Conservation (phyloP, 306 rosid genomes). For the Spatholobus suberectus region DNA sequence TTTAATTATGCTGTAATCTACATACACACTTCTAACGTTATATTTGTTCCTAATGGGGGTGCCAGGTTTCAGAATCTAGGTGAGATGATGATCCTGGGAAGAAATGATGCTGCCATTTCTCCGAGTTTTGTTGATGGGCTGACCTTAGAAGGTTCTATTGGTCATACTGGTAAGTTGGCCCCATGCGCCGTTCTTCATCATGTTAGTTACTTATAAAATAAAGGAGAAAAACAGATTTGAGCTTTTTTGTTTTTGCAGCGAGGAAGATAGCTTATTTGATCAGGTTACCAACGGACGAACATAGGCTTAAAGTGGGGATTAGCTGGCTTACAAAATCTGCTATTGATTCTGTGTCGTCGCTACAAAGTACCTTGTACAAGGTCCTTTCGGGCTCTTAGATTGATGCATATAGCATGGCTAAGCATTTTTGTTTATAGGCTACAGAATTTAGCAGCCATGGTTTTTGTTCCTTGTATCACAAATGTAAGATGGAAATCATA, state of each 20-base stretch:
- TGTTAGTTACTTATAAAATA: neutral
- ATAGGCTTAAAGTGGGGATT: constrained; percentile 87
- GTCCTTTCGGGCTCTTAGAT: constrained; percentile 64
- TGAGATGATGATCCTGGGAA: constrained; percentile 95
- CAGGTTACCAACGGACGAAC: constrained; percentile 93
- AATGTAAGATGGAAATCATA: too few species aligned
- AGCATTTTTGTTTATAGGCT: too few species aligned
- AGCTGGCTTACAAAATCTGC: constrained; percentile 96
- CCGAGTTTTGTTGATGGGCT: constrained; percentile 94
- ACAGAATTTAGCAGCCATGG: too few species aligned
- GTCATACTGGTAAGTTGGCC: constrained; percentile 75
- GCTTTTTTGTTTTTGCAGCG: constrained; percentile 61
- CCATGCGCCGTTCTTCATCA: neutral
- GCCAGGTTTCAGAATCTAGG: constrained; percentile 93
- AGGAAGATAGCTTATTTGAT: constrained; percentile 94
- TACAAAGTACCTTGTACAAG: constrained; percentile 73
- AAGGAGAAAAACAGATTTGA: neutral
- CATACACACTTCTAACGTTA: neutral
- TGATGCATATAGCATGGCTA: constrained; percentile 18
- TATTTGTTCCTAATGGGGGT: constrained; percentile 30
- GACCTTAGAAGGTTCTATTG: constrained; percentile 85
- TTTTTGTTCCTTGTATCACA: too few species aligned
- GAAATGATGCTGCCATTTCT: constrained; percentile 86
- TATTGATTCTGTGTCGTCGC: constrained; percentile 70
- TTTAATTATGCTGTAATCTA: constrained; percentile 7